Evolutionary conservation across 2,329 filamentous ascomycete genomes (phyloP).

Genomic region (Fusarium ambrosium): DNA sequence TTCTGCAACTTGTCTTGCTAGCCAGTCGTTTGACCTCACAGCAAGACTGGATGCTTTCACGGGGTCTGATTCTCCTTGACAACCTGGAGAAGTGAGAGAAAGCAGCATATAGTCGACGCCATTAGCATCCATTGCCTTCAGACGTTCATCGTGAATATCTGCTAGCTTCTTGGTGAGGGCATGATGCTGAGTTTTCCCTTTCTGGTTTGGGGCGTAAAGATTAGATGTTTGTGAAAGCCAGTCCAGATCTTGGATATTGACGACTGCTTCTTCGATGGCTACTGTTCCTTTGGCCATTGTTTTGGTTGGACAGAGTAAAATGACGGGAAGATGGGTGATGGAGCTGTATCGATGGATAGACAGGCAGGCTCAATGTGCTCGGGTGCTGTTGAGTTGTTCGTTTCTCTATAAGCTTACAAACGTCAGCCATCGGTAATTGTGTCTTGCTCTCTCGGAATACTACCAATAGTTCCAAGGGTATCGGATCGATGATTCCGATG

Average conservation of each 20-base stretch:
- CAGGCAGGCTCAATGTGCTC: neutral
- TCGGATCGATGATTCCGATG: conserved; percentile 8
- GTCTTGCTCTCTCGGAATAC: neutral
- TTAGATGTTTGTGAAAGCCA: conserved; percentile 5
- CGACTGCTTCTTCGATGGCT: conserved; percentile 11
- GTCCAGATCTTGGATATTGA: conserved; percentile 7
- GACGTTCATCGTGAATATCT: conserved; percentile 20
- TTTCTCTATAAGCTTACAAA: neutral
- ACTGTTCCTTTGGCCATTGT: conserved; percentile 7
- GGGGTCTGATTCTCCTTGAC: conserved; percentile 7
- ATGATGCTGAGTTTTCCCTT: neutral
- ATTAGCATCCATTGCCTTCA: conserved; percentile 8
- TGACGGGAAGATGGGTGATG: neutral
- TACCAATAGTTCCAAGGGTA: no score
- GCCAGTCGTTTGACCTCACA: conserved; percentile 10
- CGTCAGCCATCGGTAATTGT: no score
- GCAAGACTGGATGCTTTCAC: neutral
- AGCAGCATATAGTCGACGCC: conserved; percentile 31
- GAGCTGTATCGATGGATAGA: neutral
- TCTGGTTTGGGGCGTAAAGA: conserved; percentile 2
- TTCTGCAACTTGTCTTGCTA: neutral
- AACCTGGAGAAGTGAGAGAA: conserved; percentile 20
- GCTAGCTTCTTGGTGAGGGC: conserved; percentile 7
- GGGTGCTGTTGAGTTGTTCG: neutral
- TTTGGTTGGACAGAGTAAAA: neutral